Evolutionary conservation across 805 yeast genomes (phyloP).

Genomic region (Starmerella stigmatis): DNA sequence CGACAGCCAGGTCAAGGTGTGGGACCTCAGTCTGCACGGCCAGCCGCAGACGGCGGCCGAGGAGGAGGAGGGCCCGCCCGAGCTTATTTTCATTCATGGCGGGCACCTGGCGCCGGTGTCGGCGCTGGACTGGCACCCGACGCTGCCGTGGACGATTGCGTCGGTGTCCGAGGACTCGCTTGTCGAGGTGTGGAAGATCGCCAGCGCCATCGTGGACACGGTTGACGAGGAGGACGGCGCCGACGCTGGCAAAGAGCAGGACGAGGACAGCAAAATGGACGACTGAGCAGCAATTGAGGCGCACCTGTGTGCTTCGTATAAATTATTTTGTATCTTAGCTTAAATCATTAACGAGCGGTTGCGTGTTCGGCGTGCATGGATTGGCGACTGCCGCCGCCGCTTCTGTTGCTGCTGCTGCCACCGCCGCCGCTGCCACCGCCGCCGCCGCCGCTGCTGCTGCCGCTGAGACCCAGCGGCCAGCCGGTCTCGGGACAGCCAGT

Average conservation of each 20-base stretch:
- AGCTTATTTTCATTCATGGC: slow-evolving; percentile 69
- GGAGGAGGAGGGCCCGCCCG: slow-evolving; percentile 59
- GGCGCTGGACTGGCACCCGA: slow-evolving; percentile 60
- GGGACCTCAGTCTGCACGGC: slow-evolving; percentile 59
- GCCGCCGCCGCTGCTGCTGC: too few species aligned
- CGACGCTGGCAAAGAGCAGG: not conserved
- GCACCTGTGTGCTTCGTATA: too few species aligned
- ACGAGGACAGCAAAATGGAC: slow-evolving; percentile 1
- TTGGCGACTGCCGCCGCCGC: too few species aligned
- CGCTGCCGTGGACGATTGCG: slow-evolving; percentile 45
- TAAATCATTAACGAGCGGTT: too few species aligned
- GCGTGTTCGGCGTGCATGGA: too few species aligned
- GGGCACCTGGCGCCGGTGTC: slow-evolving; percentile 68
- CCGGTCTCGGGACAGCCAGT: too few species aligned
- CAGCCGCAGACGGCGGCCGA: slow-evolving; percentile 44
- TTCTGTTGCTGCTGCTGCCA: too few species aligned
- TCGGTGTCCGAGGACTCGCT: slow-evolving; percentile 68
- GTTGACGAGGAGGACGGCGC: slow-evolving; percentile 6
- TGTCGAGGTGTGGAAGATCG: slow-evolving; percentile 67
- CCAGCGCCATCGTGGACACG: slow-evolving; percentile 34
- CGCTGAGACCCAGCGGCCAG: too few species aligned
- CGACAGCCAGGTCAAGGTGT: slow-evolving; percentile 60
- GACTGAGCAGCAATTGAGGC: too few species aligned
- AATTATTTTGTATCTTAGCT: too few species aligned
- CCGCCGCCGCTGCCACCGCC: too few species aligned